Evolutionary conservation across 192 early-diverging fungal species (phyloP).

Genomic region (Gorgonomyces haynaldii): DNA sequence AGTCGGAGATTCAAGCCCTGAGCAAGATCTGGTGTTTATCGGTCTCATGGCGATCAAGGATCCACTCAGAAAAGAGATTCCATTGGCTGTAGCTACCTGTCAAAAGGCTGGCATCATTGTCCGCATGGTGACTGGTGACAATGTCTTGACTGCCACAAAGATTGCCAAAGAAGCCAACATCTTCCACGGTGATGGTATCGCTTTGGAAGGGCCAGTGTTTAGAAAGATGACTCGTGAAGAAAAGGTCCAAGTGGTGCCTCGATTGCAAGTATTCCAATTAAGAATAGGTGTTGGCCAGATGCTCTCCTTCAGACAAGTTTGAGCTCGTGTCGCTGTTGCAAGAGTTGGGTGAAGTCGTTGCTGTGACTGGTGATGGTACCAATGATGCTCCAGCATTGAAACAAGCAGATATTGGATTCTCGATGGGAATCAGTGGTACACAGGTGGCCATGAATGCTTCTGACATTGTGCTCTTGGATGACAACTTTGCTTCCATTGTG

Average conservation of each 20-base stretch:
- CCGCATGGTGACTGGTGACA: constrained; percentile 53
- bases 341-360: constrained; percentile 45
- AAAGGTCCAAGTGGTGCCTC: constrained; percentile 35
- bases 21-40: constrained; percentile 39
- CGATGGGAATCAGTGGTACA: constrained; percentile 52
- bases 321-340: constrained; percentile 39
- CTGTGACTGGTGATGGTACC: constrained; percentile 52
- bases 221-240: constrained; percentile 36
- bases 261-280: constrained; percentile 23
- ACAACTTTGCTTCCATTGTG: constrained; percentile 50
- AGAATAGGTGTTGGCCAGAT: constrained; percentile 36
- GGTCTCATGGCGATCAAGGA: constrained; percentile 48
- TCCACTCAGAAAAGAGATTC: constrained; percentile 45
- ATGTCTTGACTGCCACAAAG: constrained; percentile 47
- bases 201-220: constrained; percentile 48
- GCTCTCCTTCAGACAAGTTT: constrained; percentile 40
- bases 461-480: constrained; percentile 48
- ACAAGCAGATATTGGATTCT: constrained; percentile 51
- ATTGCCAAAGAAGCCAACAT: constrained; percentile 46
- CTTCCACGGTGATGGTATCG: constrained; percentile 38
- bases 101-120: constrained; percentile 41
- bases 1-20: constrained; percentile 26
- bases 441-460: constrained; percentile 52
- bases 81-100: constrained; percentile 37
- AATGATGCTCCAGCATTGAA: constrained; percentile 49